phyloP scores from a whole-genome alignment of 345 rosid species.

The Corchorus olitorius region DNA sequence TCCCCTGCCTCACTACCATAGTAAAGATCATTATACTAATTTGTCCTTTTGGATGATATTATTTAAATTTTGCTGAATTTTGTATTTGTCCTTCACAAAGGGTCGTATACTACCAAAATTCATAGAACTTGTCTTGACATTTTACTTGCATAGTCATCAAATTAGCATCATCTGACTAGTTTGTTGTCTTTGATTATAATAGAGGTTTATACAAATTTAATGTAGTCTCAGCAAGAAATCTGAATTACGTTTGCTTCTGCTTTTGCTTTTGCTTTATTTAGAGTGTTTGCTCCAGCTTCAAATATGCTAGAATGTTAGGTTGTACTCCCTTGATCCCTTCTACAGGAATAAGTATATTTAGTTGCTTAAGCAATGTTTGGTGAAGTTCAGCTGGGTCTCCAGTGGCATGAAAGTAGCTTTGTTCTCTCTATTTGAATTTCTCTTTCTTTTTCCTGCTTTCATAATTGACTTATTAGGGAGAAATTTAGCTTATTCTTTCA shows the following conservation, averaged over 20 bases:
- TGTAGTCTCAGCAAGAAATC: neutral
- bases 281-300: neutral
- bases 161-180: neutral
- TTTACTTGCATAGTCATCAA: neutral
- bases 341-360: neutral
- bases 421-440: neutral
- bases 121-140: neutral
- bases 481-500: conserved; percentile 7
- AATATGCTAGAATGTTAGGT: neutral
- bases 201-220: neutral
- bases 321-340: neutral
- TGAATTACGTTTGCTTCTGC: neutral
- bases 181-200: neutral
- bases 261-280: neutral
- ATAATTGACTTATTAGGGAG: neutral
- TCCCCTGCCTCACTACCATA: neutral
- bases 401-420: neutral
- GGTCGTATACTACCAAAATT: neutral
- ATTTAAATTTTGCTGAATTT: neutral
- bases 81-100: neutral
- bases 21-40: neutral
- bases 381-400: neutral
- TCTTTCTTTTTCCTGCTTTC: neutral
- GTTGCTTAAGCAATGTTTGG: neutral
- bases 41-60: too few relatives aligned